Base-by-base conservation (phyloP, 1,284 basidiomycete genomes). In the Anthracocystis walkeri region DNA sequence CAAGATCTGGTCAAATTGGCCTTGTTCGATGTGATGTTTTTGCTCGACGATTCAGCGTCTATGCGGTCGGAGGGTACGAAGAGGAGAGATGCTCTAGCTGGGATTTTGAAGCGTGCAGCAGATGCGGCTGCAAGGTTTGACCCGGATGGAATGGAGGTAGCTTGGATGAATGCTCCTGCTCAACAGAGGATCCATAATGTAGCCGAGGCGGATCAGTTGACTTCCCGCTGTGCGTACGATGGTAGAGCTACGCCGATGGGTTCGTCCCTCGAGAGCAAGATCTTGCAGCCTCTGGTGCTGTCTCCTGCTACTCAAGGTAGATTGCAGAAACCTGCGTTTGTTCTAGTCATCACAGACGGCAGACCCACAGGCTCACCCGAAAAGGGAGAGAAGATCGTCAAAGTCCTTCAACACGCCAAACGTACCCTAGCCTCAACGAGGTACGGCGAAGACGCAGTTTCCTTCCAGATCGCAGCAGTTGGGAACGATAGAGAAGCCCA, bases 401-500 rank as follows among this genome's bases (percentile, higher is more conserved):
- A 57, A 40, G 80, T 78, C 12, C 67, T 82, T 25, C 51, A 63
- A 40, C 38, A 75, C 29, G 72, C 80, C 25, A 80, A 80, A 33
- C 49, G 41, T 2, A 65, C 60, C 2, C 57, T 78, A 5, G 55
- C 56, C 3, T 50, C 46, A 0, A 68, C 73, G 0, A 29, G 64
- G 10, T 80, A 79, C 33, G 80, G 80, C 45, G 78, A 74, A 38
- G 78, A 82, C 33, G 80, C 78, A 7, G 46, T 82, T 27, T 67
- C 59, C 16, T 66, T 82, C 72, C 71, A 74, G 35, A 80, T 82
- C 53, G 75, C 75, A 21, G 76, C 76, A 1, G 80, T 82, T 0
- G 80, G 80, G 16, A 82, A 82, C 54, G 80, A 82, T 45, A 27
- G 61, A 12, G 80, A 80, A n/a, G 80, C 80, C 3, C 78, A 80